Conservation (phyloP, 305 asterid genomes). For the Fraxinus dipetala region DNA sequence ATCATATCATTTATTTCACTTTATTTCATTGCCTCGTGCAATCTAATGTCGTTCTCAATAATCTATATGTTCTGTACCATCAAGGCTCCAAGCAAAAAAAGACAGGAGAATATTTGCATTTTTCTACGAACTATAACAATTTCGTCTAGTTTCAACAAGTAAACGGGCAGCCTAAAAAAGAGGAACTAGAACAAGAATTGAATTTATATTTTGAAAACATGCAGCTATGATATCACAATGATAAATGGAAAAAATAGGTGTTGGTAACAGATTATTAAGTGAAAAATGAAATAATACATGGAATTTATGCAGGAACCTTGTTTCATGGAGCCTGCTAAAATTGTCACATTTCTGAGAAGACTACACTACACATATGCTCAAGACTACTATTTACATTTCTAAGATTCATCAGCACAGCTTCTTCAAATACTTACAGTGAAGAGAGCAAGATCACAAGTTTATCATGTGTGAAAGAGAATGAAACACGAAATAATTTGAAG, state of each 20-base stretch:
- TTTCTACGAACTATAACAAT: neutral
- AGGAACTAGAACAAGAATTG: neutral
- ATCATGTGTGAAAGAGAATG: neutral
- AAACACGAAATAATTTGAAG: neutral
- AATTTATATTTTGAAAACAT: neutral
- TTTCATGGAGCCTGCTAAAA: constrained; percentile 17
- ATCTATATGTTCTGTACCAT: neutral
- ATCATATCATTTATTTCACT: neutral
- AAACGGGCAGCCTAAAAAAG: neutral
- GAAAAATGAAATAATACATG: constrained; percentile 24
- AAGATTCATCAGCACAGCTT: constrained; percentile 3
- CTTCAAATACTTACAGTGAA: constrained; percentile 4
- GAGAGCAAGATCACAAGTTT: neutral
- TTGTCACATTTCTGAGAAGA: neutral
- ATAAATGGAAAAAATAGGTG: constrained; percentile 14
- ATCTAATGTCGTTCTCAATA: neutral
- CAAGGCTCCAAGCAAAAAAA: neutral
- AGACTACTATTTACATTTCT: constrained; percentile 28
- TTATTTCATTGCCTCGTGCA: neutral
- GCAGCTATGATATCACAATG: neutral
- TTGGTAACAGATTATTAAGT: constrained; percentile 1
- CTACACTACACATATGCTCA: constrained; percentile 21
- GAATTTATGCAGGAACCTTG: constrained; percentile 10
- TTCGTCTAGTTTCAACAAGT: neutral
- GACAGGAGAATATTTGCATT: neutral